These are phyloP conservation scores for Ophioceras dolichostomum DNA, from an alignment of 2,329 filamentous ascomycete species.

Conservation along the genomic window DNA sequence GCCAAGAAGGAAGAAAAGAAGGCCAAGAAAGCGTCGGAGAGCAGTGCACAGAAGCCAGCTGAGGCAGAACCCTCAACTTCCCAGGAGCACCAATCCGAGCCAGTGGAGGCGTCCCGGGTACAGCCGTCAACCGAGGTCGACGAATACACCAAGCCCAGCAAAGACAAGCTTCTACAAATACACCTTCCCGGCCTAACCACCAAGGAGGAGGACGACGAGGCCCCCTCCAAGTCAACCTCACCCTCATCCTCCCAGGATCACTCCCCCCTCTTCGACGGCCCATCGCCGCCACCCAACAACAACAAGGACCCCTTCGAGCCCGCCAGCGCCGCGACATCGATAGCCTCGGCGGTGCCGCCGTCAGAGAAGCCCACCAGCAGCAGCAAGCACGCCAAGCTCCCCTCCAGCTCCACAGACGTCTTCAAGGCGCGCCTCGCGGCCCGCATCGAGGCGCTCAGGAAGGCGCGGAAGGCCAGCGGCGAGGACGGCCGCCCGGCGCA, in stretches of 20 bases:
- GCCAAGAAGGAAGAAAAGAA: constrained; percentile 35
- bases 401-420: constrained; percentile 54
- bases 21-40: constrained; percentile 19
- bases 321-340: constrained; percentile 53
- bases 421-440: constrained; percentile 70
- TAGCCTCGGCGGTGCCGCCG: constrained; percentile 47
- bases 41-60: constrained; percentile 11
- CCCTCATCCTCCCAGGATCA: constrained; percentile 34
- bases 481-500: constrained; percentile 70
- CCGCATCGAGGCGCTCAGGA: constrained; percentile 74
- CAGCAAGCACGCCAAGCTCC: constrained; percentile 57
- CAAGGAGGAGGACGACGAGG: constrained; percentile 31
- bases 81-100: constrained; percentile 6
- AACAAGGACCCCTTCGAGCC: constrained; percentile 26
- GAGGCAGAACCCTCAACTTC: neutral
- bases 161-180: constrained; percentile 25
- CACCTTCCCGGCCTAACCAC: constrained; percentile 34
- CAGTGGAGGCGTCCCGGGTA: constrained; percentile 14
- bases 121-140: constrained; percentile 21
- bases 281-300: constrained; percentile 23
- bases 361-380: constrained; percentile 48
- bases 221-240: constrained; percentile 20
- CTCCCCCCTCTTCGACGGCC: constrained; percentile 50
- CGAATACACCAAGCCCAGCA: constrained; percentile 26
- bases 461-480: constrained; percentile 77